A percentile compares a stretch with the other conserved stretches of the same genome.
Conservation (phyloP, 768 basidiomycete species). For the Suillus luteus region DNA sequence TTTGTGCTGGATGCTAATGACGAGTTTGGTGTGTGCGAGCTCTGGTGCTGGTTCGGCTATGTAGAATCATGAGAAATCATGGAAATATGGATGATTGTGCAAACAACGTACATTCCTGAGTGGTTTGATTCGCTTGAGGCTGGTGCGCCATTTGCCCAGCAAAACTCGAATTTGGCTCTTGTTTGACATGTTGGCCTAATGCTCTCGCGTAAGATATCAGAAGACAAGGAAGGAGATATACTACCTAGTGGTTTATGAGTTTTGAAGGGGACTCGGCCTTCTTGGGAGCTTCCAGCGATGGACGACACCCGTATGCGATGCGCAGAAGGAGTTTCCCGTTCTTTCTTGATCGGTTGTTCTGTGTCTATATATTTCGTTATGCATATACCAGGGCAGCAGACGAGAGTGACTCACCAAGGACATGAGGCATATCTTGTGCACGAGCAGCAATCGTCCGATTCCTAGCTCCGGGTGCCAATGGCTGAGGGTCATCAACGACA, state of each 20-base stretch:
- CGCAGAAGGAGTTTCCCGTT: background rate
- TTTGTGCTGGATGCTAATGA: constrained; percentile 35
- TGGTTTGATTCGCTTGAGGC: background rate
- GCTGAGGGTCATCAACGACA: background rate
- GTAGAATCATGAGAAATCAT: background rate
- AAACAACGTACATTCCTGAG: background rate
- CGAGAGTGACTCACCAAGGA: background rate
- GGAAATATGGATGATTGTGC: background rate
- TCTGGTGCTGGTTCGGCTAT: background rate
- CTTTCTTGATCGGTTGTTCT: background rate
- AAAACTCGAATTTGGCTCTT: background rate
- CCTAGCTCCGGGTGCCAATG: background rate
- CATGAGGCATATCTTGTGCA: background rate
- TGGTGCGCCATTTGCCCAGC: background rate
- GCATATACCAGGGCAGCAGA: background rate
- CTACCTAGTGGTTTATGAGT: background rate
- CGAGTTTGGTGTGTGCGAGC: background rate
- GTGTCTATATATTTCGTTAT: background rate
- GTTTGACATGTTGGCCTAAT: background rate
- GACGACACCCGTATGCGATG: background rate
- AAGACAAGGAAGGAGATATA: background rate
- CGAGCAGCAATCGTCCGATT: background rate
- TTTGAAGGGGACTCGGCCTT: background rate
- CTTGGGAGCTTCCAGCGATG: background rate
- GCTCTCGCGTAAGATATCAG: background rate